Evolutionary conservation across 805 yeast species (phyloP).

Genomic region (Candida vartiovaarae): DNA sequence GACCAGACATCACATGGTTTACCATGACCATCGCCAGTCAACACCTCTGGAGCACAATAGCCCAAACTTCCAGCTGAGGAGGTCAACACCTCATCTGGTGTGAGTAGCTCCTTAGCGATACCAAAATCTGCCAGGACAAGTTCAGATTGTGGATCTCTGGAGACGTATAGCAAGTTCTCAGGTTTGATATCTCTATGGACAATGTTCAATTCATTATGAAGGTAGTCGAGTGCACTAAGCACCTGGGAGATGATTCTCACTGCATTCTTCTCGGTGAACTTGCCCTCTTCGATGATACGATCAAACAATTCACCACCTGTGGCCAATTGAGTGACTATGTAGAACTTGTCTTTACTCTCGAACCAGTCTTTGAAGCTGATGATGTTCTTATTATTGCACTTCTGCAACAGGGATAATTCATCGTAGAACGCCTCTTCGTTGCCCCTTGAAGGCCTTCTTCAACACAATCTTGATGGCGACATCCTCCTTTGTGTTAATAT

Average conservation of each 20-base stretch:
- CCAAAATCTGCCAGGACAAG: conserved; percentile 94
- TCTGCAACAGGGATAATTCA: conserved; percentile 64
- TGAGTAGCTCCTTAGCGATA: conserved; percentile 70
- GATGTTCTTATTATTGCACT: conserved; percentile 74
- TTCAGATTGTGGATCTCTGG: conserved; percentile 50
- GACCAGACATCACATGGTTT: conserved; percentile 97
- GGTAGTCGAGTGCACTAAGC: conserved; percentile 68
- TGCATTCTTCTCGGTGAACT: conserved; percentile 87
- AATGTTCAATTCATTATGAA: conserved; percentile 61
- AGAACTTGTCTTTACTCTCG: conserved; percentile 86
- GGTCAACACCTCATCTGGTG: conserved; percentile 53
- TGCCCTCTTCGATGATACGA: conserved; percentile 70
- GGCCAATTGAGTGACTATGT: conserved; percentile 89
- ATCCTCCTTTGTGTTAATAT: conserved; percentile 45
- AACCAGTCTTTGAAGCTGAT: conserved; percentile 92
- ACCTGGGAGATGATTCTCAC: conserved; percentile 67
- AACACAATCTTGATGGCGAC: conserved; percentile 88
- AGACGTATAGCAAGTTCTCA: conserved; percentile 76
- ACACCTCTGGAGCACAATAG: conserved; percentile 94
- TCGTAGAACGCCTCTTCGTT: conserved; percentile 72
- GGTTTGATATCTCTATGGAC: conserved; percentile 96
- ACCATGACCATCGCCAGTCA: conserved; percentile 79
- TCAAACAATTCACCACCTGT: conserved; percentile 96
- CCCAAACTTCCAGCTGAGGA: conserved; percentile 90
- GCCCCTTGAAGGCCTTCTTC: conserved; percentile 79